These are phyloP conservation scores for Copromyces sp. DNA, from an alignment of 495 filamentous ascomycete genomes.

Conservation along the genomic window DNA sequence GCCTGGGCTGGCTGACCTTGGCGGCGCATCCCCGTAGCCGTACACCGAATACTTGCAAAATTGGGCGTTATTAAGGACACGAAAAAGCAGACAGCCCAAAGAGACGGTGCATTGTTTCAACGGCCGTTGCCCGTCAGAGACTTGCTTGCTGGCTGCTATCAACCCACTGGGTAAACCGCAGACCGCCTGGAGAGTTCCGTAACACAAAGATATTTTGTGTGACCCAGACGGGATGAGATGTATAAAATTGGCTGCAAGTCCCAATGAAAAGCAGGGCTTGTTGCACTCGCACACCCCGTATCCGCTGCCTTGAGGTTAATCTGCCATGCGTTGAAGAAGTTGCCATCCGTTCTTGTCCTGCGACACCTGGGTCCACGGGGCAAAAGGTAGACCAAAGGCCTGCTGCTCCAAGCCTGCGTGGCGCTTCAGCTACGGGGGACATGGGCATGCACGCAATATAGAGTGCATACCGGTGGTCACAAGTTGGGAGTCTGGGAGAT, in stretches of 20 bases:
- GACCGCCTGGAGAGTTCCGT: neutral
- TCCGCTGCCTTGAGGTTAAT: neutral
- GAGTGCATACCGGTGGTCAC: neutral
- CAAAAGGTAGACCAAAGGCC: neutral
- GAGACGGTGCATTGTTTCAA: neutral
- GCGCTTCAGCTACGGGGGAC: neutral
- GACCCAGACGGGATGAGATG: neutral
- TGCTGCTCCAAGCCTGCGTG: neutral
- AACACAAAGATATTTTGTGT: neutral
- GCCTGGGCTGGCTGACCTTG: neutral
- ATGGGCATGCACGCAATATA: neutral
- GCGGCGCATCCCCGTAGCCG: neutral
- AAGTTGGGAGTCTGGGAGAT: neutral
- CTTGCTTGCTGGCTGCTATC: slow-evolving; percentile 1
- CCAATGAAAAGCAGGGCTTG: neutral
- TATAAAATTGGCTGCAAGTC: neutral
- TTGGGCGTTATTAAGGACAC: neutral
- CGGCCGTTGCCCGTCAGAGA: slow-evolving; percentile 1
- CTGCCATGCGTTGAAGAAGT: neutral
- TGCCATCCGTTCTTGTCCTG: neutral
- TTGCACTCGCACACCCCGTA: neutral
- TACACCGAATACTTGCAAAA: neutral
- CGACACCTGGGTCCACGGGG: neutral
- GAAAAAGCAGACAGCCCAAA: neutral
- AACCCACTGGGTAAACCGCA: neutral